Evolutionary conservation across 345 rosid genomes (phyloP).

Genomic region (Stellera chamaejasme): DNA sequence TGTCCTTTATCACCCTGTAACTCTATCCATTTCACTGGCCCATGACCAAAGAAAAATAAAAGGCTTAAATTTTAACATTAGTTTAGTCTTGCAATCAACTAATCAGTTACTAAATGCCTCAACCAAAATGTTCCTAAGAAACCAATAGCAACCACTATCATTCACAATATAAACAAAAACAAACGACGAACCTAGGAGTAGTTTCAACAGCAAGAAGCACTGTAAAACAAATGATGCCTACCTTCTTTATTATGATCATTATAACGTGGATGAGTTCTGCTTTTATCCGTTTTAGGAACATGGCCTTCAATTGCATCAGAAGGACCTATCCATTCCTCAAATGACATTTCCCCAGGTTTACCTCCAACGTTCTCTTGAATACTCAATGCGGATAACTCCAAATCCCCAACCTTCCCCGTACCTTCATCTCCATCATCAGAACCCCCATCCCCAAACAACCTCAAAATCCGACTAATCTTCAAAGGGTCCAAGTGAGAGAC

Average conservation of each 20-base stretch:
- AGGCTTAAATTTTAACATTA: no score
- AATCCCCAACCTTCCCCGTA: conserved; percentile 27
- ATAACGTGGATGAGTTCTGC: conserved; percentile 13
- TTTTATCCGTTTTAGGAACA: conserved; percentile 40
- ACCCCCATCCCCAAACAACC: conserved; percentile 30
- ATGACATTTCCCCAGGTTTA: conserved; percentile 23
- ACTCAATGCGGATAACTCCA: conserved; percentile 39
- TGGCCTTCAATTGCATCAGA: conserved; percentile 87
- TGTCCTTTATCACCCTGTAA: no score
- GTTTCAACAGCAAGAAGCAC: no score
- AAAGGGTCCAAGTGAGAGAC: conserved; percentile 28
- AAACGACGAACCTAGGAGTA: no score
- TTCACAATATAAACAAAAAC: no score
- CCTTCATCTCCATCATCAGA: conserved; percentile 13
- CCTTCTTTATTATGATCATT: conserved; percentile 26
- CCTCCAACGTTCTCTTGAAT: conserved; percentile 47
- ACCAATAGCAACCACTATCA: no score
- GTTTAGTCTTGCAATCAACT: no score
- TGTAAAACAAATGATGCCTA: background rate
- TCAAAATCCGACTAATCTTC: conserved; percentile 39
- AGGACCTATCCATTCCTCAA: conserved; percentile 54
- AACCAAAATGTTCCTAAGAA: no score
- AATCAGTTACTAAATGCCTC: no score
- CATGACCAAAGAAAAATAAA: no score
- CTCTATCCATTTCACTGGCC: no score